Percentiles rank a stretch among this genome's conserved stretches.
These are phyloP conservation scores for Aechmea fasciata DNA, from an alignment of 176 grass and related monocot species.

Conservation along the genomic window DNA sequence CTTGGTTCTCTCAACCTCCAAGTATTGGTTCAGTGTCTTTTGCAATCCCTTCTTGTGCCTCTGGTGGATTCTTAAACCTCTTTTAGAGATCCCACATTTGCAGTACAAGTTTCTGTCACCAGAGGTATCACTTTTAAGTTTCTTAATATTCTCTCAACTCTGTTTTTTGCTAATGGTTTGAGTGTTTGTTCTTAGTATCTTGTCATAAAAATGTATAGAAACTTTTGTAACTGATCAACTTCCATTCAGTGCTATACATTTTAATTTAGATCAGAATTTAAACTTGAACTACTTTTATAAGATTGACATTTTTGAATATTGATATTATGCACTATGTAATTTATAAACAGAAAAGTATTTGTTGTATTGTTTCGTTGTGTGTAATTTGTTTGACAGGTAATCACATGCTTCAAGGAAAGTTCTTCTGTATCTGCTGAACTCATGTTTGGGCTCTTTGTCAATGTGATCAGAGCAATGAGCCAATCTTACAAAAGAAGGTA, in stretches of 20 bases:
- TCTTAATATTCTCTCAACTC: neutral
- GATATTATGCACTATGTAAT: neutral
- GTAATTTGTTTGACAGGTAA: constrained; percentile 26
- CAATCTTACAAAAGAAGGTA: constrained; percentile 37
- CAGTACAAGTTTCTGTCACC: constrained; percentile 42
- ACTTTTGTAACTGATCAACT: no score
- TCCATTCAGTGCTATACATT: no score
- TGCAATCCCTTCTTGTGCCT: constrained; percentile 59
- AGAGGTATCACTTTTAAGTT: constrained; percentile 40
- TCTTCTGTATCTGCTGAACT: constrained; percentile 43
- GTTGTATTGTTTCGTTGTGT: no score
- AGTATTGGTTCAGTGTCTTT: constrained; percentile 50
- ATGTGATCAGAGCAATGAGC: constrained; percentile 21
- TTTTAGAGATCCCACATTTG: constrained; percentile 74
- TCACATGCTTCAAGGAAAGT: constrained; percentile 37
- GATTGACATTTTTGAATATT: neutral
- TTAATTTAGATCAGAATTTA: no score
- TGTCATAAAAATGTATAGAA: no score
- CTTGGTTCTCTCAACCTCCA: constrained; percentile 26
- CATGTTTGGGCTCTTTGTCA: constrained; percentile 48
- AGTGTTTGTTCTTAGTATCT: no score
- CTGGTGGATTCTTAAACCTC: constrained; percentile 72
- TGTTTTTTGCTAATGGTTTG: neutral
- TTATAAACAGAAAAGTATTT: neutral
- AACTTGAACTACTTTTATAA: no score